phyloP scores from a whole-genome alignment of 768 basidiomycete species.

The Lenzites betulinus region DNA sequence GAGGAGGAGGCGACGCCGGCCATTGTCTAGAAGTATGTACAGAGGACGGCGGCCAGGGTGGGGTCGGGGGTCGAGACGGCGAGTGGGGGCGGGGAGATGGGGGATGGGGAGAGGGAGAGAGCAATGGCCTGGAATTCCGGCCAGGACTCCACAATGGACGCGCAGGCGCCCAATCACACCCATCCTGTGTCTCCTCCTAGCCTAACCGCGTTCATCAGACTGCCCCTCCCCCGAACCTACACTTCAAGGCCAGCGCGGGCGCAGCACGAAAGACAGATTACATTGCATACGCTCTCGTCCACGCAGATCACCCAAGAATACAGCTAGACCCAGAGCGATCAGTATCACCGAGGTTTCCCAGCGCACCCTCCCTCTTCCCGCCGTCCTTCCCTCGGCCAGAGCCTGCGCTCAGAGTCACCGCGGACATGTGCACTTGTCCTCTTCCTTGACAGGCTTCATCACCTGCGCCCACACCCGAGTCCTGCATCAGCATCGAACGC shows the following conservation, averaged over 20 bases:
- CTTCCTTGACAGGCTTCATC: slow-evolving; percentile 51
- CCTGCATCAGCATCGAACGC: slow-evolving; percentile 13
- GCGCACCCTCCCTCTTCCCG: slow-evolving; percentile 6
- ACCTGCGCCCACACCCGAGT: slow-evolving; percentile 37
- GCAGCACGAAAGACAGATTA: not conserved
- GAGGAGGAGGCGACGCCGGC: slow-evolving; percentile 24
- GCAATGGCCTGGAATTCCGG: not conserved
- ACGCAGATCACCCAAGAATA: slow-evolving; percentile 13
- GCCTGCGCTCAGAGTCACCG: slow-evolving; percentile 29
- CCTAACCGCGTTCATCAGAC: not conserved
- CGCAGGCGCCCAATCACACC: slow-evolving; percentile 18
- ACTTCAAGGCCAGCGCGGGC: not conserved
- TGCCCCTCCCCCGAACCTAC: not conserved
- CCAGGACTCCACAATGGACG: slow-evolving; percentile 15
- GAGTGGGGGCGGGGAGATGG: slow-evolving; percentile 7
- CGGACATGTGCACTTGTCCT: slow-evolving; percentile 48
- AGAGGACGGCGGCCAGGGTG: slow-evolving; percentile 13
- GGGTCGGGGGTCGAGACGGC: slow-evolving; percentile 8
- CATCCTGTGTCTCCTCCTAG: slow-evolving; percentile 1
- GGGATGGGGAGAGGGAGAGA: slow-evolving; percentile 6
- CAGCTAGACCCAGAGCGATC: not conserved
- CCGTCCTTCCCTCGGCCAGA: not conserved
- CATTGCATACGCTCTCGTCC: no score
- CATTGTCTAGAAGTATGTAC: slow-evolving; percentile 24
- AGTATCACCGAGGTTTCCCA: slow-evolving; percentile 23